Percentiles rank a stretch among this genome's conserved stretches.
Evolutionary conservation across 1,139 yeast species (phyloP).

Genomic region (Zygosaccharomyces pseudobailii): DNA sequence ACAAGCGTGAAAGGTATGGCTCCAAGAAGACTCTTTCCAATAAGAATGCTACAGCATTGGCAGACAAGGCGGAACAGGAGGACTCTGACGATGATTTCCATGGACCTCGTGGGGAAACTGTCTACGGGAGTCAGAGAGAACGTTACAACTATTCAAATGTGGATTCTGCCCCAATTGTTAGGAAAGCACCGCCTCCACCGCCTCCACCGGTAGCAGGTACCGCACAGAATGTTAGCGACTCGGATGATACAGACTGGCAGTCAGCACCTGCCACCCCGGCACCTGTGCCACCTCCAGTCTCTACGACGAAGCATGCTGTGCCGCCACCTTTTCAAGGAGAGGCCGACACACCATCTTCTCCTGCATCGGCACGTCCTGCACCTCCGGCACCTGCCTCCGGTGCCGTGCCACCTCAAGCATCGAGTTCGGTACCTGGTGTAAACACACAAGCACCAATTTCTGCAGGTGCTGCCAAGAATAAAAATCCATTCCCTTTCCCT

Average conservation of each 20-base stretch:
- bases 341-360: conserved; percentile 21
- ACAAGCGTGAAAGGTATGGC: conserved; percentile 73
- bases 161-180: conserved; percentile 31
- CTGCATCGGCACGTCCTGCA: conserved; percentile 23
- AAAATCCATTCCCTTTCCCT: conserved; percentile 18
- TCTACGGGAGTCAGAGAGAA: conserved; percentile 32
- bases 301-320: conserved; percentile 25
- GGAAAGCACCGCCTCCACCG: conserved; percentile 50
- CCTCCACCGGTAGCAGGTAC: conserved; percentile 36
- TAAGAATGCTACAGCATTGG: conserved; percentile 80
- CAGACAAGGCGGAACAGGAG: conserved; percentile 42
- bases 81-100: conserved; percentile 38
- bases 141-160: conserved; percentile 30
- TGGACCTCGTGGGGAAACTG: conserved; percentile 69
- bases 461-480: conserved; percentile 16
- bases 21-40: conserved; percentile 81
- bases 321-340: conserved; percentile 13
- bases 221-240: conserved; percentile 9
- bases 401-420: background rate
- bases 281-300: conserved; percentile 32
- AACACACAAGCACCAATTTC: background rate
- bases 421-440: background rate
- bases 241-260: conserved; percentile 9
- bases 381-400: conserved; percentile 18
- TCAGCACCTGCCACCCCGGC: conserved; percentile 12